Evolutionary conservation across 139 green algal species (phyloP), one percentile per base, ranked within the genome.

Genomic region (Yamagishiella unicocca): DNA sequence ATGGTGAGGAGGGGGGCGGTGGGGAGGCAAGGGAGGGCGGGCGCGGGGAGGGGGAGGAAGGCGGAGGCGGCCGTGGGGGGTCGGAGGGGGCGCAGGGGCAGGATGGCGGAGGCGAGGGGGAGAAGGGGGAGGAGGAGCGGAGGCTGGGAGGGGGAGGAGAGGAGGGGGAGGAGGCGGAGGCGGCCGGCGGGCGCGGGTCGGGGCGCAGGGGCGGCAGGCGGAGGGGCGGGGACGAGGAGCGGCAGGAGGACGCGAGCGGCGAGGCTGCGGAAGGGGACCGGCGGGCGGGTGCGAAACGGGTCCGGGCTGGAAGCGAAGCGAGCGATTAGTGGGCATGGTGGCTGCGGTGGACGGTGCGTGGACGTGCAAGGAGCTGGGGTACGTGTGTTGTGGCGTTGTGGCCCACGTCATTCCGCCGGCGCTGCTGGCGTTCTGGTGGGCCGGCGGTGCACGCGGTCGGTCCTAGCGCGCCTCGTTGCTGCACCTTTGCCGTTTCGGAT

Each of bases 251-350:
- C 12, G 50, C 12, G 50, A 17, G 24, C 4, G 9, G 25, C 9
- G 21, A 35, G 25, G 38, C 21, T 12, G 70, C 21, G 40, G 37
- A 78, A 35, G 70, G 37, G 7, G 66, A 58, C 12, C 12, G 33
- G 3, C 35, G 37, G 22, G 50, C 50, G 50, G 50, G 50, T 25
- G 50, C 50, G 50, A 58, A 25, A 25, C 12, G 17, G 50, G 50
- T 12, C 50, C 21, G 66, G 31, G 66, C 2, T 33, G 66, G 22
- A 21, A n/a, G n/a, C n/a, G 62, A 71, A 27, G 38, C 38, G 62
- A 71, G 62, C 62, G 62, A 71, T 40, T 71, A 71, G 62, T 5
- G 17, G 62, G 62, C n/a, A n/a, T n/a, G n/a, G n/a, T n/a, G n/a
- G n/a, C n/a, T n/a, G n/a, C n/a, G n/a, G n/a, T n/a, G n/a, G n/a